Conservation (phyloP, 768 basidiomycete genomes). For the Lactifluus pinguis region DNA sequence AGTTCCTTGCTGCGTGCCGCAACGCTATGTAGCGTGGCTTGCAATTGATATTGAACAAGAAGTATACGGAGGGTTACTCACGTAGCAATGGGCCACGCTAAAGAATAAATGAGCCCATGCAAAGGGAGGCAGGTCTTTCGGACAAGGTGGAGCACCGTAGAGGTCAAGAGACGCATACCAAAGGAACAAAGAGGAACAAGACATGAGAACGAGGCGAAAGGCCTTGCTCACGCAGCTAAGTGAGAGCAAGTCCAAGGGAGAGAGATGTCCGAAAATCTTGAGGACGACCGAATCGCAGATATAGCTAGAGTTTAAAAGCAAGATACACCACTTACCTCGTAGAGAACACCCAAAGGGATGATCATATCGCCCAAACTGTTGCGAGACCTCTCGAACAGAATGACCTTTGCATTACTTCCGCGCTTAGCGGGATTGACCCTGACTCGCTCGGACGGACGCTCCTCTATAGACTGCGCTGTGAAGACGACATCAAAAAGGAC, state of each 20-base stretch:
- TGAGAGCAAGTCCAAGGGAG: slow-evolving; percentile 26
- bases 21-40: neutral
- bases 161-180: slow-evolving; percentile 21
- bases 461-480: neutral
- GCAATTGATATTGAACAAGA: neutral
- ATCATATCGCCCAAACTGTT: slow-evolving; percentile 9
- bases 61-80: neutral
- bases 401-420: neutral
- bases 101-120: slow-evolving; percentile 13
- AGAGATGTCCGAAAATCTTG: slow-evolving; percentile 26
- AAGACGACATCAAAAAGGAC: neutral
- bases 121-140: slow-evolving; percentile 4
- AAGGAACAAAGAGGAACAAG: slow-evolving; percentile 15
- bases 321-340: slow-evolving; percentile 19
- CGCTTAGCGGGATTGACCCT: neutral
- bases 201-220: slow-evolving; percentile 24
- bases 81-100: slow-evolving; percentile 9
- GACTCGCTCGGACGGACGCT: neutral
- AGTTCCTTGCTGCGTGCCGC: slow-evolving; percentile 6
- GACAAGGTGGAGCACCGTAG: slow-evolving; percentile 2
- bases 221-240: slow-evolving; percentile 25
- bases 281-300: neutral
- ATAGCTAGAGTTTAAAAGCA: neutral
- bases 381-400: neutral
- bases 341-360: slow-evolving; percentile 25